Conservation (phyloP, 2,329 filamentous ascomycete species). For the Sporothrix curviconia region DNA sequence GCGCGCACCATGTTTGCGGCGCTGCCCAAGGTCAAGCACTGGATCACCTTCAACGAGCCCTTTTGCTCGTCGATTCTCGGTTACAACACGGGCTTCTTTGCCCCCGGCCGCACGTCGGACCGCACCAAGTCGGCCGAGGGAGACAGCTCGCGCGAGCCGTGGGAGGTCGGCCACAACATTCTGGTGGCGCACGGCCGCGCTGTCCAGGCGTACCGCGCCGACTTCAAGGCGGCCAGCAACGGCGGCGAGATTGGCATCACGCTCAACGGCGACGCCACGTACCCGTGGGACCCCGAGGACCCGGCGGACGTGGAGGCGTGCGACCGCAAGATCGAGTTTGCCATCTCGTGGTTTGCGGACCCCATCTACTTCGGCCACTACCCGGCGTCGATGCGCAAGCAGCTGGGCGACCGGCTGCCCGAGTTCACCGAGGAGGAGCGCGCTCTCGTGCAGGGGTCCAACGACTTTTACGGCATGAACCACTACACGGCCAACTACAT, state of each 20-base stretch:
- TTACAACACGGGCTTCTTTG: constrained; percentile 70
- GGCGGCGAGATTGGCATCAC: constrained; percentile 81
- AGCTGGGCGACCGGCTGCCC: constrained; percentile 72
- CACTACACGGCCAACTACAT: constrained; percentile 88
- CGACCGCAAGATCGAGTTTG: constrained; percentile 77
- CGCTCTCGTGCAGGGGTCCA: constrained; percentile 72
- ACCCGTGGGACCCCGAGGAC: constrained; percentile 76
- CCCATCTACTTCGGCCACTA: constrained; percentile 81
- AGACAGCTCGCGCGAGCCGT: constrained; percentile 70
- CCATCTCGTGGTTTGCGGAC: constrained; percentile 83
- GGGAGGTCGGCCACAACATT: constrained; percentile 75
- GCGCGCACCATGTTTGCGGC: constrained; percentile 69
- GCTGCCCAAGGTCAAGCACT: constrained; percentile 72
- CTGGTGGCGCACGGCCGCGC: constrained; percentile 73
- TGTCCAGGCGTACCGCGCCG: constrained; percentile 74
- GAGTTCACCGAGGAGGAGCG: constrained; percentile 65
- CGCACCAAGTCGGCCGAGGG: constrained; percentile 63
- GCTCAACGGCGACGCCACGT: constrained; percentile 75
- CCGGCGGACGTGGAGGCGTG: constrained; percentile 68
- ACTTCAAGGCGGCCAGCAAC: constrained; percentile 62
- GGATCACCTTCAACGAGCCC: constrained; percentile 89
- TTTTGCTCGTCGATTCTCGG: constrained; percentile 79
- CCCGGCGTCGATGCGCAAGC: constrained; percentile 73
- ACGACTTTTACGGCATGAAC: constrained; percentile 94
- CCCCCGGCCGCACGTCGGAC: constrained; percentile 76